Conservation (phyloP, 768 basidiomycete genomes). For the Russula ochroleuca region DNA sequence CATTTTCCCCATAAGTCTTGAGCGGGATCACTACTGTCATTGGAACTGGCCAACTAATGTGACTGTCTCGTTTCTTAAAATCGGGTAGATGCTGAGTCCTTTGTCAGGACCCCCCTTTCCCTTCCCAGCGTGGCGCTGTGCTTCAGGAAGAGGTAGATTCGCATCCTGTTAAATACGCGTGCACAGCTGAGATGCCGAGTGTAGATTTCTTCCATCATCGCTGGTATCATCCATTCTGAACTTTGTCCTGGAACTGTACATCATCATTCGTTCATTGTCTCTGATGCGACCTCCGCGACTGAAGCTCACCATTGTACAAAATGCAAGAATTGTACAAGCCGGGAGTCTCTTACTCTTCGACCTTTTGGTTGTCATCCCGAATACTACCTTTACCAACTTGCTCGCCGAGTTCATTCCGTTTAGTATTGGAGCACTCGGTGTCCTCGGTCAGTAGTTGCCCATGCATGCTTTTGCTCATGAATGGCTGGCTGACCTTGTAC, state of each 20-base stretch:
- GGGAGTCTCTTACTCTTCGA: conserved; percentile 44
- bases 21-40: neutral
- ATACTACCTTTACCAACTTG: conserved; percentile 35
- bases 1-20: neutral
- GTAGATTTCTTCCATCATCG: conserved; percentile 41
- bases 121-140: neutral
- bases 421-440: conserved; percentile 40
- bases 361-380: conserved; percentile 40
- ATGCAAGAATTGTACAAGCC: conserved; percentile 35
- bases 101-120: neutral
- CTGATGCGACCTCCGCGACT: conserved; percentile 32
- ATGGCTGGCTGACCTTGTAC: conserved; percentile 7
- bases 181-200: neutral
- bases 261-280: conserved; percentile 35
- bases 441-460: conserved; percentile 37
- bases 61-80: neutral
- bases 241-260: conserved; percentile 40
- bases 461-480: neutral
- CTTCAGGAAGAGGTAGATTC: conserved; percentile 17
- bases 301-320: conserved; percentile 29
- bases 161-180: neutral
- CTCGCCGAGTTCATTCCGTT: conserved; percentile 43
- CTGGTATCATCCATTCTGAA: conserved; percentile 37
- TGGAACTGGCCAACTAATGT: conserved; percentile 16
- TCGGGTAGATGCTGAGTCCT: neutral